Evolutionary conservation across 176 grass and related monocot species (phyloP).

Genomic region (Musa acuminata): DNA sequence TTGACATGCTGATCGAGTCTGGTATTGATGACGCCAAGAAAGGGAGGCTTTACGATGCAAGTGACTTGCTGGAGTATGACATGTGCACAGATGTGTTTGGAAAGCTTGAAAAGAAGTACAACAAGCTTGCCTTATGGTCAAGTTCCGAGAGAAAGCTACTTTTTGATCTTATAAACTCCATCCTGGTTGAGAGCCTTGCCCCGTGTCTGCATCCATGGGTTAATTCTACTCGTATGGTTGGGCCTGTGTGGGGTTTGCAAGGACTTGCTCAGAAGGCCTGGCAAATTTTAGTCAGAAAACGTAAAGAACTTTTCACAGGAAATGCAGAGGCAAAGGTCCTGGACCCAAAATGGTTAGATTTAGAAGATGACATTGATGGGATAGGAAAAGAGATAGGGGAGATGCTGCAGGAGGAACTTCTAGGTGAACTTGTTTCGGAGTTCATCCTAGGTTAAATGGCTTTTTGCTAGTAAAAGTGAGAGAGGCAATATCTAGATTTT

Average conservation of each 20-base stretch:
- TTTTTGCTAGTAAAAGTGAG: slow-evolving; percentile 4
- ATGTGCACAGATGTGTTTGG: slow-evolving; percentile 35
- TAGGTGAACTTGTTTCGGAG: slow-evolving; percentile 54
- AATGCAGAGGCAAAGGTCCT: slow-evolving; percentile 44
- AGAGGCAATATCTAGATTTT: not conserved
- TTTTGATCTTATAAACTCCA: slow-evolving; percentile 55
- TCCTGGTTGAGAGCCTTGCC: slow-evolving; percentile 42
- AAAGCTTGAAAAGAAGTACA: slow-evolving; percentile 70
- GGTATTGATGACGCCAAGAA: slow-evolving; percentile 34
- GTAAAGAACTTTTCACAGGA: slow-evolving; percentile 21
- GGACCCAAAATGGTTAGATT: slow-evolving; percentile 39
- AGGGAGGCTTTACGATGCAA: slow-evolving; percentile 40
- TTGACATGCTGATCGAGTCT: slow-evolving; percentile 53
- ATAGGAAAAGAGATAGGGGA: slow-evolving; percentile 39
- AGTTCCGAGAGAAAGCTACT: slow-evolving; percentile 50
- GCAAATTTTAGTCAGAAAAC: slow-evolving; percentile 35
- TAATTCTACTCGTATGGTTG: slow-evolving; percentile 10
- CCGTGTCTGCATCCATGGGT: slow-evolving; percentile 43
- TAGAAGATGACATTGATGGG: slow-evolving; percentile 27
- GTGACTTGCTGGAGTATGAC: slow-evolving; percentile 33
- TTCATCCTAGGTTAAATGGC: slow-evolving; percentile 13
- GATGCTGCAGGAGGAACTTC: slow-evolving; percentile 36
- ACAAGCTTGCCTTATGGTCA: slow-evolving; percentile 29
- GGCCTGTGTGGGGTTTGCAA: slow-evolving; percentile 33
- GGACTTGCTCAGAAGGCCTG: slow-evolving; percentile 53